These are phyloP conservation scores for Neofusicoccum cordaticola DNA, from an alignment of 2,329 filamentous ascomycete species.

Conservation along the genomic window DNA sequence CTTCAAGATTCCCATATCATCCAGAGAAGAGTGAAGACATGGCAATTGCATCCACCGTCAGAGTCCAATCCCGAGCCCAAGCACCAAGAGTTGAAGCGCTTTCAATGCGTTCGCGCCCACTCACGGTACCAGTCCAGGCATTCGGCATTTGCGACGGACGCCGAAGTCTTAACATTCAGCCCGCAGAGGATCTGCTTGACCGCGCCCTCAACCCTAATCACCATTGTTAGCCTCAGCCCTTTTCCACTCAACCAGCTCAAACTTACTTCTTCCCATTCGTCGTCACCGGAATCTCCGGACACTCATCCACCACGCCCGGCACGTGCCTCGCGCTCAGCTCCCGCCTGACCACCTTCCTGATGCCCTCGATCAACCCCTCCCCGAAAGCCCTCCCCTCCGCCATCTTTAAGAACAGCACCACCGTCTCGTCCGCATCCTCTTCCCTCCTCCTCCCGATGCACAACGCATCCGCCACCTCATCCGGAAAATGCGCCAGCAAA, in stretches of 20 bases:
- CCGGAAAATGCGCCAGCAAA: conserved; percentile 76
- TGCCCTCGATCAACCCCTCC: conserved; percentile 57
- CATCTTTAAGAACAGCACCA: conserved; percentile 86
- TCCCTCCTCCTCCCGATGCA: conserved; percentile 76
- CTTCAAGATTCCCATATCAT: no score
- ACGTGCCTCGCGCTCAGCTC: conserved; percentile 89
- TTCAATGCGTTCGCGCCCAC: conserved; percentile 53
- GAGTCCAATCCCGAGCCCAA: neutral
- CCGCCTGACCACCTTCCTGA: conserved; percentile 67
- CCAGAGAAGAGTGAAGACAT: no score
- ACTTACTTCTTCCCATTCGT: conserved; percentile 92
- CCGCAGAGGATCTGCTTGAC: conserved; percentile 96
- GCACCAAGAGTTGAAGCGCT: neutral
- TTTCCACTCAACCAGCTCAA: neutral
- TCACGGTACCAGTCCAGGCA: conserved; percentile 83
- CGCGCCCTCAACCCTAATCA: conserved; percentile 75
- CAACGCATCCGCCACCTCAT: conserved; percentile 77
- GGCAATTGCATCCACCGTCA: no score
- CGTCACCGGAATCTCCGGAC: conserved; percentile 84
- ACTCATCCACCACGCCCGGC: conserved; percentile 76
- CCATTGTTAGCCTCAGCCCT: neutral
- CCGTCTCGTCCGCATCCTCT: conserved; percentile 76
- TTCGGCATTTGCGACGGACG: conserved; percentile 87
- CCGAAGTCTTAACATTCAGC: conserved; percentile 79
- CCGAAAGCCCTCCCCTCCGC: conserved; percentile 54